A percentile compares a stretch with the other conserved stretches of the same genome.
Evolutionary conservation across 495 filamentous ascomycete genomes (phyloP).

Genomic region (Neohortaea acidophila): DNA sequence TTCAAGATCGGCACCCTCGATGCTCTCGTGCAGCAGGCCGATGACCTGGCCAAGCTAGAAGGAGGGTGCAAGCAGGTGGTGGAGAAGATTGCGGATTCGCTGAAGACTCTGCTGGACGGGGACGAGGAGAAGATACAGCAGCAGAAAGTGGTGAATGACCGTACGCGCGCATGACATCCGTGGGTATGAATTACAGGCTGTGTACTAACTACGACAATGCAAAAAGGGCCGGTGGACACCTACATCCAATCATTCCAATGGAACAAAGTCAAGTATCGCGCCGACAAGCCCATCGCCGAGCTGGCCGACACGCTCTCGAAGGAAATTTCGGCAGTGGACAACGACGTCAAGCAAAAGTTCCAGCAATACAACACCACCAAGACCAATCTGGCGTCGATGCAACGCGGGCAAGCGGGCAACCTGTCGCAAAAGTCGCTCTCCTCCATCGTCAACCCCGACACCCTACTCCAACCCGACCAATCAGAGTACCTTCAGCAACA

Average conservation of each 20-base stretch:
- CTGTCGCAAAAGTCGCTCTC: constrained; percentile 84
- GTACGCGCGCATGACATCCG: constrained; percentile 36
- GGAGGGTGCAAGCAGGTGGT: constrained; percentile 65
- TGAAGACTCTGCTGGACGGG: constrained; percentile 63
- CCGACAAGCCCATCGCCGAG: constrained; percentile 74
- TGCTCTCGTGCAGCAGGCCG: constrained; percentile 89
- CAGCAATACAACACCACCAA: constrained; percentile 83
- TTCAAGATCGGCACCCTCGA: constrained; percentile 98
- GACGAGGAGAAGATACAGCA: constrained; percentile 68
- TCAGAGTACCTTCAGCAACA: constrained; percentile 96
- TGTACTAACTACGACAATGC: not conserved
- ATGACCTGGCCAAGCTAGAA: constrained; percentile 83
- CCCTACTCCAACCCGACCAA: constrained; percentile 54
- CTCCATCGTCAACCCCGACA: constrained; percentile 60
- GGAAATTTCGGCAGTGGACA: constrained; percentile 44
- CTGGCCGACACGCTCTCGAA: constrained; percentile 76
- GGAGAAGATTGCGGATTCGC: constrained; percentile 70
- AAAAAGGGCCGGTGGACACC: constrained; percentile 66
- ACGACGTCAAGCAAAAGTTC: constrained; percentile 85
- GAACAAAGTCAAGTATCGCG: constrained; percentile 94
- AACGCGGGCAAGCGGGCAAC: constrained; percentile 86
- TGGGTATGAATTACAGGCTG: not conserved
- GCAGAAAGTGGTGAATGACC: constrained; percentile 92
- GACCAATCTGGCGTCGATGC: constrained; percentile 58
- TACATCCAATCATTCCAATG: constrained; percentile 80